A percentile compares a stretch with the other conserved stretches of the same genome.
Conservation (phyloP, 306 rosid genomes). For the Medicago arabica region DNA sequence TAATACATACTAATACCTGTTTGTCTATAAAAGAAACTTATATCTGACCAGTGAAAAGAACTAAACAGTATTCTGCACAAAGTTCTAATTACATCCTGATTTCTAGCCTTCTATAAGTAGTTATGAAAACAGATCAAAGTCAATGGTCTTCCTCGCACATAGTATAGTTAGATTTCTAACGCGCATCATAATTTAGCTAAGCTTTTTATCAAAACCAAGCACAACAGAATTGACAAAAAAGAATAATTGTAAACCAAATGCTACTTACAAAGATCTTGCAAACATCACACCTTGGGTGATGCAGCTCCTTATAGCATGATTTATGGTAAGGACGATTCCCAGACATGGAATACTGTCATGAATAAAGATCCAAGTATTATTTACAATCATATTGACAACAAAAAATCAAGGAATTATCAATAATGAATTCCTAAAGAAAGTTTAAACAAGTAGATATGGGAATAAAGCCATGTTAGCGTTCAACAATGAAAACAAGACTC, state of each 20-base stretch:
- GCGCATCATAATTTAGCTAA: slow-evolving; percentile 5
- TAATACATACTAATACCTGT: too few relatives aligned
- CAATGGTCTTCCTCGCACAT: background rate
- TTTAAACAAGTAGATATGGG: slow-evolving; percentile 19
- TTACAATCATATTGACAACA: slow-evolving; percentile 11
- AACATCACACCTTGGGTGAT: slow-evolving; percentile 97
- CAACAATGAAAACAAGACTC: slow-evolving; percentile 25
- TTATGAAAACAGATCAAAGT: too few relatives aligned
- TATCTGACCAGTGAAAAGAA: too few relatives aligned
- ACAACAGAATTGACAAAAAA: background rate
- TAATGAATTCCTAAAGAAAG: slow-evolving; percentile 35
- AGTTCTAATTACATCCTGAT: too few relatives aligned
- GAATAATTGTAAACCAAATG: background rate
- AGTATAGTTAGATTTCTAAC: slow-evolving; percentile 25
- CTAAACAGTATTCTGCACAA: too few relatives aligned
- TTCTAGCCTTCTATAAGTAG: too few relatives aligned
- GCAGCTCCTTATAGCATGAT: slow-evolving; percentile 86
- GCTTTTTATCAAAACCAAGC: slow-evolving; percentile 9
- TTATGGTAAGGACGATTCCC: slow-evolving; percentile 81
- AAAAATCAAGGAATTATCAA: slow-evolving; percentile 8
- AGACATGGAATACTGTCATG: slow-evolving; percentile 81
- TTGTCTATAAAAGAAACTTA: too few relatives aligned
- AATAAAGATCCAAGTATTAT: slow-evolving; percentile 39
- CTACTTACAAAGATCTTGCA: slow-evolving; percentile 81
- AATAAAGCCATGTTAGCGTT: background rate